Base-by-base conservation (phyloP, 306 rosid genomes). In the Neltuma alba region DNA sequence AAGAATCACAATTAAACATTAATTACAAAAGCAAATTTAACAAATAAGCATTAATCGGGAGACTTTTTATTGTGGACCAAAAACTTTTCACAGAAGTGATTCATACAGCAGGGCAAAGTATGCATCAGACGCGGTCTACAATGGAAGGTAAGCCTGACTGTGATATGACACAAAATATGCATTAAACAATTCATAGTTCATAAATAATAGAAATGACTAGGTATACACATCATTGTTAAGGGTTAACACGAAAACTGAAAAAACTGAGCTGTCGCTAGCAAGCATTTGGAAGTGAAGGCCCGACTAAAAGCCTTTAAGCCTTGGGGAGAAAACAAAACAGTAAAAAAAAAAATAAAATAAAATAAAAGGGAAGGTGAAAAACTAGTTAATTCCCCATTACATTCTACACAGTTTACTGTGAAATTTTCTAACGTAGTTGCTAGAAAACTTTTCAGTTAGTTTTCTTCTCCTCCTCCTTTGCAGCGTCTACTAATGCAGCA, bases 401-500 rank as follows among this genome's bases (percentile, higher is more conserved):
- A 72, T 72, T 74, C 78, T 60, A 41, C 58, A 78, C 75, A 25
- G 30, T 45, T 73, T 36, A 64, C 80, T 76, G 83, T 78, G 63
- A 85, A 68, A 76, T 61, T 47, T 55, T 80, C 28, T 27, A 48
- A 23, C 60, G 50, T 23, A 23, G 60, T 75, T 78, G 76, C 40
- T 72, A 61, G 55, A 84, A 71, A 86, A 80, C 83, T 79, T 79
- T 78, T 90, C 83, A 94, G 47, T 94, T 94, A 74, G 99, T 94
- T 84, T 94, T 94, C 97, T 94, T 94, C 81, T 92, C 97, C 6
- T 89, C 97, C 79, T 89, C 97, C 75, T 81, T 83, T 20, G 90
- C 76, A 38, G 89, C 85, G 27, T 68, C 76, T 23, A 34, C 77
- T 34, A 20, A 82, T 3, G 90, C 83, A 67, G 86, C 75, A 36